A percentile compares a stretch with the other conserved stretches of the same genome.
These are phyloP conservation scores for Extremus antarcticus DNA, from an alignment of 495 filamentous ascomycete species.

Conservation along the genomic window DNA sequence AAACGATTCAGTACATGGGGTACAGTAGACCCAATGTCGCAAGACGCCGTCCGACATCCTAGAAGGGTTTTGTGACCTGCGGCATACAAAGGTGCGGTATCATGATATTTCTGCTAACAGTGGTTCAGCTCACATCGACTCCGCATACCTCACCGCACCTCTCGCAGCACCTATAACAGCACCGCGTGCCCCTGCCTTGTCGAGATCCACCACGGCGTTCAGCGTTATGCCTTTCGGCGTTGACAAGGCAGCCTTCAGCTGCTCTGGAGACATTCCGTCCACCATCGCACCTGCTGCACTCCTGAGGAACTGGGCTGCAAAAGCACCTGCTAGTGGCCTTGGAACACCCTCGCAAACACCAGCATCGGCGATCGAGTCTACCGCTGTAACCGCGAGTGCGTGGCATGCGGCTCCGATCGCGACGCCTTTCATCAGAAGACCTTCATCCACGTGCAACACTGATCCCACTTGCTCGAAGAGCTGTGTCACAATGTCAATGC, in stretches of 20 bases:
- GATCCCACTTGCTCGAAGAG: not conserved
- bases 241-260: slow-evolving; percentile 9
- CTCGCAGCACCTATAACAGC: not conserved
- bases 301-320: slow-evolving; percentile 1
- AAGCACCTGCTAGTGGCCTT: not conserved
- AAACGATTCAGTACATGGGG: too few species aligned
- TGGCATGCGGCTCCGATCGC: slow-evolving; percentile 6
- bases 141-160: slow-evolving; percentile 3
- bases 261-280: slow-evolving; percentile 5
- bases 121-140: too few species aligned
- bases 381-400: slow-evolving; percentile 3
- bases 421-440: not conserved
- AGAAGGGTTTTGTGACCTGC: too few species aligned
- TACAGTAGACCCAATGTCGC: too few species aligned
- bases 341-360: slow-evolving; percentile 4
- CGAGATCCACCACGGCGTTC: slow-evolving; percentile 5
- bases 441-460: slow-evolving; percentile 4
- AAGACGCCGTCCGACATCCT: too few species aligned
- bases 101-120: too few species aligned
- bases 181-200: not conserved
- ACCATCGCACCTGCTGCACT: slow-evolving; percentile 3
- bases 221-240: slow-evolving; percentile 7
- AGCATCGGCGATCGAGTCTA: slow-evolving; percentile 7
- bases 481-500: not conserved
- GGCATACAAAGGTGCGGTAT: too few species aligned